These are phyloP conservation scores for Eimeria acervulina DNA, from an alignment of 169 alveolate species.

Conservation along the genomic window DNA sequence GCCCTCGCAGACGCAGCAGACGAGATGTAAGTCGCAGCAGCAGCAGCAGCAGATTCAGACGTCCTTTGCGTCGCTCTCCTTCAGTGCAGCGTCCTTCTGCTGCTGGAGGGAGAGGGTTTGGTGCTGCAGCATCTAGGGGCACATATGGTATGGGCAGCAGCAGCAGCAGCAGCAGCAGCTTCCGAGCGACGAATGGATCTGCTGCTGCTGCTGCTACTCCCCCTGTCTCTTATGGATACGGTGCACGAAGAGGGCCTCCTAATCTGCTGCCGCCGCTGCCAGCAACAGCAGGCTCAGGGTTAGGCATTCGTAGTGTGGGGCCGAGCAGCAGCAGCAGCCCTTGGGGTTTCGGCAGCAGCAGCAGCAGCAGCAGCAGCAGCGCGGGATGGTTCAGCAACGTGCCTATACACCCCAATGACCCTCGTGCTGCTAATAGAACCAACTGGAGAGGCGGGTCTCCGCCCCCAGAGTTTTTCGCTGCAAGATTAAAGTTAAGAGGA, in stretches of 20 bases:
- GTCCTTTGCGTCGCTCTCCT: constrained; percentile 3
- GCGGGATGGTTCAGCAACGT: not conserved
- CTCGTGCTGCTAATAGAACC: not conserved
- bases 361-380: constrained; percentile 41
- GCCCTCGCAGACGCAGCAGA: too few relatives aligned
- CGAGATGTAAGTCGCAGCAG: too few relatives aligned
- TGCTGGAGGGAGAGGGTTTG: not conserved
- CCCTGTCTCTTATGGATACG: not conserved
- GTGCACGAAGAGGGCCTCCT: not conserved
- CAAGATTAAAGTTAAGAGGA: not conserved
- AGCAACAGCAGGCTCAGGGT: not conserved
- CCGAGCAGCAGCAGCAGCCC: not conserved
- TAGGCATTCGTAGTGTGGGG: constrained; percentile 12
- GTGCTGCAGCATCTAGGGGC: not conserved
- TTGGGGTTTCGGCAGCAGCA: not conserved
- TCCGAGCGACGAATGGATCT: too few relatives aligned
- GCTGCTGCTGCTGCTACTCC: not conserved
- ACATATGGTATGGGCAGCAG: not conserved
- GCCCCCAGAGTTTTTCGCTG: constrained; percentile 12
- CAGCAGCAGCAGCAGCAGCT: not conserved
- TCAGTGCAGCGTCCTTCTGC: constrained; percentile 9
- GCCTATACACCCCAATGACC: constrained; percentile 26
- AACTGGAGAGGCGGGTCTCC: not conserved
- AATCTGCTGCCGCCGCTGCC: constrained; percentile 18
- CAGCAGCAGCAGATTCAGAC: too few relatives aligned